phyloP scores from a whole-genome alignment of 495 filamentous ascomycete species.

The Annulohypoxylon nitens region DNA sequence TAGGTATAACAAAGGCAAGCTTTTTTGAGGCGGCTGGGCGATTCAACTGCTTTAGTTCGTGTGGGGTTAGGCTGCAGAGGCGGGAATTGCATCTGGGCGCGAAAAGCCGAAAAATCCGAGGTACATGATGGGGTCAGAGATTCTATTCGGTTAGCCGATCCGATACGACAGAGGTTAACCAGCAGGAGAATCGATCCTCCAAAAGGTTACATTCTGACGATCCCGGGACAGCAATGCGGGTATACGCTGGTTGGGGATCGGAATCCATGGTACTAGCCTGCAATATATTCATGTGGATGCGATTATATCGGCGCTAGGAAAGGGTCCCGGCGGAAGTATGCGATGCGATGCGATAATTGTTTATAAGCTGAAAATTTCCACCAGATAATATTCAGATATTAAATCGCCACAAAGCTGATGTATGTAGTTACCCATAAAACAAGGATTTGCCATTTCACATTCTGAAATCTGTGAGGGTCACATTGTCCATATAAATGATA shows the following conservation, averaged over 20 bases:
- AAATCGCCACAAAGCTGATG: background rate
- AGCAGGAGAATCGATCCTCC: constrained; percentile 18
- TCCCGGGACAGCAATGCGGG: constrained; percentile 16
- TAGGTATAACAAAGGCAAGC: constrained; percentile 7
- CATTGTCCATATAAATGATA: no score
- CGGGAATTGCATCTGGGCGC: constrained; percentile 13
- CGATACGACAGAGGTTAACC: constrained; percentile 35
- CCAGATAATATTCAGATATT: background rate
- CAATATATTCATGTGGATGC: constrained; percentile 9
- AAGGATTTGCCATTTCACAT: background rate
- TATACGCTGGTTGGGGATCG: constrained; percentile 6
- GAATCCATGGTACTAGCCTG: background rate
- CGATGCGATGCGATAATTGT: background rate
- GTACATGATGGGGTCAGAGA: constrained; percentile 32
- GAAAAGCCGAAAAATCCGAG: constrained; percentile 41
- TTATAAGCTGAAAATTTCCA: background rate
- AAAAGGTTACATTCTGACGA: constrained; percentile 17
- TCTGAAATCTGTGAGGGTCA: no score
- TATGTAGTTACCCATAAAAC: background rate
- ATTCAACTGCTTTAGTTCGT: constrained; percentile 21
- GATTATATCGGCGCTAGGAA: constrained; percentile 11
- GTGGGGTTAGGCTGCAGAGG: constrained; percentile 32
- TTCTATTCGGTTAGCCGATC: constrained; percentile 36
- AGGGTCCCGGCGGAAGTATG: background rate
- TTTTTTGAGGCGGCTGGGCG: constrained; percentile 14